Conservation (phyloP, 352 stramenopile species). For the Globisporangium nodosum region DNA sequence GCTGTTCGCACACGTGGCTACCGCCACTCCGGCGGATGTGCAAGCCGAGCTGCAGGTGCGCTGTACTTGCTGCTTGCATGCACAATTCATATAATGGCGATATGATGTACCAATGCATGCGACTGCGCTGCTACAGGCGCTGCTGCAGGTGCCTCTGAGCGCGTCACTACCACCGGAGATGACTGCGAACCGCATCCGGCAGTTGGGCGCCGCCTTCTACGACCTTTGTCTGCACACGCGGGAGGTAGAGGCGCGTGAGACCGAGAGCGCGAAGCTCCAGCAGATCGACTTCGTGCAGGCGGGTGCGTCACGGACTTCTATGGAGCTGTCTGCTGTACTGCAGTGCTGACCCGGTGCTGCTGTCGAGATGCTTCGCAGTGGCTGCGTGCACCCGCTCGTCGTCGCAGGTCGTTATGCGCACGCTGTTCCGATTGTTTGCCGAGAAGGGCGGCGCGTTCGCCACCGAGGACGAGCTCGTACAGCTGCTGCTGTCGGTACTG, state of each 20-base stretch:
- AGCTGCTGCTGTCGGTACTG: constrained; percentile 44
- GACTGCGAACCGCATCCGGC: constrained; percentile 14
- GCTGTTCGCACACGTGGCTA: constrained; percentile 33
- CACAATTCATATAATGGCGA: no score
- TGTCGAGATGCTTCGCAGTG: constrained; percentile 21
- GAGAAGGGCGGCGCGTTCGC: constrained; percentile 19
- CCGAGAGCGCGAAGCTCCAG: constrained; percentile 19
- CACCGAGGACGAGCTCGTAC: constrained; percentile 32
- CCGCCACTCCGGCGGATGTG: constrained; percentile 18
- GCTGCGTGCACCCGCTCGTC: constrained; percentile 58
- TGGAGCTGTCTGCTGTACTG: background rate
- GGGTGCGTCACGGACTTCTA: constrained; percentile 22
- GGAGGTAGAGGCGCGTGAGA: constrained; percentile 9
- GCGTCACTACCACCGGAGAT: constrained; percentile 19
- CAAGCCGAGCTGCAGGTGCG: constrained; percentile 40
- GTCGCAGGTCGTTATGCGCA: constrained; percentile 47
- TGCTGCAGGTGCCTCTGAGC: constrained; percentile 38
- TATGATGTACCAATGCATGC: no score
- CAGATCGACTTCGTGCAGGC: constrained; percentile 57
- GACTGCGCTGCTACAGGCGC: constrained; percentile 14
- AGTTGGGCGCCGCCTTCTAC: constrained; percentile 43
- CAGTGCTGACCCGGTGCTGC: background rate
- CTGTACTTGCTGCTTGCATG: background rate
- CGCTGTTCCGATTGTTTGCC: constrained; percentile 56
- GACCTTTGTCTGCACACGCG: constrained; percentile 41